phyloP scores from a whole-genome alignment of 306 rosid species.

The Fragaria ananassa region DNA sequence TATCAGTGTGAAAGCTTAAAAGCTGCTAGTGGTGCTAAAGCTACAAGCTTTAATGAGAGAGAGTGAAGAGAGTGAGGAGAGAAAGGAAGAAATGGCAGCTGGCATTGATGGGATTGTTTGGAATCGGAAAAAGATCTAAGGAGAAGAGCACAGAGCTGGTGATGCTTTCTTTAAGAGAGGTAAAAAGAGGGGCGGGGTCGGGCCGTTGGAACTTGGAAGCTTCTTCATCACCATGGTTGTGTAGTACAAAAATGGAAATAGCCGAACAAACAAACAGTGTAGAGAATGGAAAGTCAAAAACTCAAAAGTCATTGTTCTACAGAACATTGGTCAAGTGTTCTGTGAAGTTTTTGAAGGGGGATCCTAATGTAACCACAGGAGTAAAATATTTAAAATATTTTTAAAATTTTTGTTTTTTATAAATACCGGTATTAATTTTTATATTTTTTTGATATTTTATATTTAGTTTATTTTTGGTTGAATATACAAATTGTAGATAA shows the following conservation, averaged over 20 bases:
- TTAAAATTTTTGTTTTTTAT: too few species aligned
- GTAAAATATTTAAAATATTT: too few species aligned
- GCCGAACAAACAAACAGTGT: not conserved
- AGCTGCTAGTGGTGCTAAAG: slow-evolving; percentile 6
- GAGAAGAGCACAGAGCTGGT: not conserved
- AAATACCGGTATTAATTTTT: too few species aligned
- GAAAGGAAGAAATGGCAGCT: slow-evolving; percentile 41
- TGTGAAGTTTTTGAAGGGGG: too few species aligned
- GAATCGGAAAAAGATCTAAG: slow-evolving; percentile 5
- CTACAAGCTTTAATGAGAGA: not conserved
- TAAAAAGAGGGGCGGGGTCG: slow-evolving; percentile 2
- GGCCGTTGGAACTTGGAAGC: not conserved
- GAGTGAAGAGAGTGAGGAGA: not conserved
- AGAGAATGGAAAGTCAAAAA: not conserved
- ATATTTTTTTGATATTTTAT: too few species aligned
- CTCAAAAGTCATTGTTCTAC: not conserved
- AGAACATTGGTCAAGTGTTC: not conserved
- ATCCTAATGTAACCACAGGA: too few species aligned
- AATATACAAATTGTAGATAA: too few species aligned
- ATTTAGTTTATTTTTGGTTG: too few species aligned
- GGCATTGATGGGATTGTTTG: slow-evolving; percentile 56
- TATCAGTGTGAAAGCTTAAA: not conserved
- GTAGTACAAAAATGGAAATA: not conserved
- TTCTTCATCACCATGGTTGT: not conserved
- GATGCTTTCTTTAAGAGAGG: not conserved